Evolutionary conservation across 306 rosid genomes (phyloP).

Genomic region (Cucumis cinereus): DNA sequence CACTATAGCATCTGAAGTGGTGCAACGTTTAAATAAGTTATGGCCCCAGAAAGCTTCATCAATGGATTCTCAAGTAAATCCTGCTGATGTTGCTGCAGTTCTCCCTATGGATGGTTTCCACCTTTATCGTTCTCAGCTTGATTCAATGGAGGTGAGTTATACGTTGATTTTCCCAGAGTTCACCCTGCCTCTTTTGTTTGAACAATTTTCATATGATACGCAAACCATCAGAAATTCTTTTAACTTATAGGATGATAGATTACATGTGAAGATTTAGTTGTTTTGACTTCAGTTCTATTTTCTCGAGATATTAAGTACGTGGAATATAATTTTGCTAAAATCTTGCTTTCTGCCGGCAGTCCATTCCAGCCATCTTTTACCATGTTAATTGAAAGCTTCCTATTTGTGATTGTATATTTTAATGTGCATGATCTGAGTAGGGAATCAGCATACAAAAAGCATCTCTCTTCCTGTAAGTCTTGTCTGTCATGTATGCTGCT

Average conservation of each 20-base stretch:
- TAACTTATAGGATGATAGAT: background rate
- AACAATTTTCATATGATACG: background rate
- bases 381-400: background rate
- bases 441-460: background rate
- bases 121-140: conserved; percentile 78
- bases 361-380: background rate
- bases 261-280: background rate
- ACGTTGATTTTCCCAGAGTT: conserved; percentile 5
- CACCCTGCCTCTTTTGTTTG: conserved; percentile 4
- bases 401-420: background rate
- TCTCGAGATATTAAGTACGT: background rate
- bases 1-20: conserved; percentile 71
- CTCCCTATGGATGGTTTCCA: conserved; percentile 95
- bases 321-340: background rate
- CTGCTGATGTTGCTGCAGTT: conserved; percentile 50
- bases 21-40: conserved; percentile 46
- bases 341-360: background rate
- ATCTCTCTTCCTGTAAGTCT: background rate
- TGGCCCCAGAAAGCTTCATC: conserved; percentile 53
- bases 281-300: background rate
- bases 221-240: background rate
- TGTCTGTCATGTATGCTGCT: background rate
- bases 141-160: conserved; percentile 71
- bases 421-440: background rate
- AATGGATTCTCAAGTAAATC: conserved; percentile 45